Conservation (phyloP, 352 stramenopile genomes). For the Discostella stelligera region DNA sequence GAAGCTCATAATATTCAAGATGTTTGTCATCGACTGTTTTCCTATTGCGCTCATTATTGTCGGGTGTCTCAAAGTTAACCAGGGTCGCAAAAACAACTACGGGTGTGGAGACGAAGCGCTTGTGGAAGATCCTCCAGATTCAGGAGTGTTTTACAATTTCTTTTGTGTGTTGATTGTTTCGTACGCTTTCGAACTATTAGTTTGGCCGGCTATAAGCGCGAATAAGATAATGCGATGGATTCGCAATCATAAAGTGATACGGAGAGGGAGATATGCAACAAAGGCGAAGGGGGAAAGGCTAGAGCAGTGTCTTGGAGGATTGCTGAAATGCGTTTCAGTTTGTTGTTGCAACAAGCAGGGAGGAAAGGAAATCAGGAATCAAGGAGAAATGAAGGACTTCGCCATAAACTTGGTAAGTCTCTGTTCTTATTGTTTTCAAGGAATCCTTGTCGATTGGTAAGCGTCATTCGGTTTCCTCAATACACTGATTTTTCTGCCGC, state of each 20-base stretch:
- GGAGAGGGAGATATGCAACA: constrained; percentile 18
- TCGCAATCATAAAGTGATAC: constrained; percentile 3
- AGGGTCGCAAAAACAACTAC: constrained; percentile 27
- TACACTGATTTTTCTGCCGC: too few relatives aligned
- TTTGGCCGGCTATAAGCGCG: constrained; percentile 27
- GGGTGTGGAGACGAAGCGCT: constrained; percentile 23
- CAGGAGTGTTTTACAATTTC: constrained; percentile 3
- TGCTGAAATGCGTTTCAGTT: constrained; percentile 36
- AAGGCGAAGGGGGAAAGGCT: constrained; percentile 29
- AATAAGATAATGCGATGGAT: constrained; percentile 31
- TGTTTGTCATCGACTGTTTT: constrained; percentile 34
- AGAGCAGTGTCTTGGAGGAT: constrained; percentile 28
- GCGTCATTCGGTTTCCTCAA: too few relatives aligned
- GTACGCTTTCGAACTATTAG: constrained; percentile 38
- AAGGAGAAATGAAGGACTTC: constrained; percentile 46
- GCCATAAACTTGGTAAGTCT: constrained; percentile 31
- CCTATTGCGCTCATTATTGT: constrained; percentile 17
- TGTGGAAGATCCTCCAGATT: constrained; percentile 25
- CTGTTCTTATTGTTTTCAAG: too few relatives aligned
- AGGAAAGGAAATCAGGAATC: constrained; percentile 44
- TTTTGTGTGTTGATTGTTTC: constrained; percentile 41
- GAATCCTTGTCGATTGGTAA: too few relatives aligned
- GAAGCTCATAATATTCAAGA: constrained; percentile 40
- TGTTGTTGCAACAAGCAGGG: constrained; percentile 26
- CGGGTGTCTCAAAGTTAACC: constrained; percentile 9